Evolutionary conservation across 331 rosid genomes (phyloP).

Genomic region (Malus hybrid): DNA sequence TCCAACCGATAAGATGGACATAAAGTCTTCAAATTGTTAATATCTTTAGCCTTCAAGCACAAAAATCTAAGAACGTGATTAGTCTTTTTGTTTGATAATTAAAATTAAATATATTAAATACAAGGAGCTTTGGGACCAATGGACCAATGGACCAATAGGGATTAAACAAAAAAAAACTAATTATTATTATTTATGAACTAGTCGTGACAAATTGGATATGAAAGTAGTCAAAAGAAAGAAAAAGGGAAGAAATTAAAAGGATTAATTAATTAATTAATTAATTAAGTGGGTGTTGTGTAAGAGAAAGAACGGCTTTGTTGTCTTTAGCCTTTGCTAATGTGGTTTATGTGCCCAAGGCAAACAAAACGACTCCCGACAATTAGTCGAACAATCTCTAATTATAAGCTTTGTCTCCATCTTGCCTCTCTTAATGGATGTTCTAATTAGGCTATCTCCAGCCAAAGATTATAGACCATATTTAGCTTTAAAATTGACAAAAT

Average conservation of each 20-base stretch:
- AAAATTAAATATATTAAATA: background rate
- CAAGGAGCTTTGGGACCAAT: background rate
- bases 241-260: background rate
- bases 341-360: background rate
- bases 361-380: slow-evolving; percentile 11
- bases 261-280: too few species aligned
- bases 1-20: background rate
- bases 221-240: slow-evolving; percentile 12
- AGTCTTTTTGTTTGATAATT: background rate
- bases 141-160: background rate
- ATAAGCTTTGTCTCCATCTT: background rate
- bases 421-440: background rate
- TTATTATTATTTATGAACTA: background rate
- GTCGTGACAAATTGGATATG: background rate
- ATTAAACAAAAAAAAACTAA: too few species aligned
- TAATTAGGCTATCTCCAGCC: too few species aligned
- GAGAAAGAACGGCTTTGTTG: slow-evolving; percentile 8
- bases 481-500: too few species aligned
- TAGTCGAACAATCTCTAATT: slow-evolving; percentile 1
- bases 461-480: too few species aligned
- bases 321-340: background rate
- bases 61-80: background rate
- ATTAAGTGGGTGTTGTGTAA: background rate
- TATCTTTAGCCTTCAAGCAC: background rate
- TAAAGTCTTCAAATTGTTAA: background rate